Evolutionary conservation across 352 stramenopile species (phyloP).

Genomic region (Blastocystis sp.): DNA sequence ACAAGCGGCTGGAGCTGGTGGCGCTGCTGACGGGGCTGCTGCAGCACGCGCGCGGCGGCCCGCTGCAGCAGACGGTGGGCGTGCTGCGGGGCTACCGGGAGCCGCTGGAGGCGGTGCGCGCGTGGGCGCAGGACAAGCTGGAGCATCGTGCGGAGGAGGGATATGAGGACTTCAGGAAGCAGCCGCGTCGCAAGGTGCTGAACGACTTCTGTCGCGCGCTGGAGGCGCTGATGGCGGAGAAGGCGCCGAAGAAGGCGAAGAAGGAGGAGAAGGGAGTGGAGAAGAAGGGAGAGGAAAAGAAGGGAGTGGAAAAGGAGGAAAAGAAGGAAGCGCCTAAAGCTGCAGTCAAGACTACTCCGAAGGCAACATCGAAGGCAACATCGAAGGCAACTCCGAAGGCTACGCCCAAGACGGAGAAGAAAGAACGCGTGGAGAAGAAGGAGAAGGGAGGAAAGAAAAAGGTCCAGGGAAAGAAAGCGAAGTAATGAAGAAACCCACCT

Average conservation of each 20-base stretch:
- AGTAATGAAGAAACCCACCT: not conserved
- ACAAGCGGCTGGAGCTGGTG: slow-evolving; percentile 21
- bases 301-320: slow-evolving; percentile 80
- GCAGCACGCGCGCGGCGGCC: not conserved
- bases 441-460: slow-evolving; percentile 58
- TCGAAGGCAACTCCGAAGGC: too few species aligned
- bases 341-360: too few species aligned
- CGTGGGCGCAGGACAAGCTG: slow-evolving; percentile 7
- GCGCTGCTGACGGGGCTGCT: not conserved
- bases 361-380: too few species aligned
- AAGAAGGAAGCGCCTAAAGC: slow-evolving; percentile 74
- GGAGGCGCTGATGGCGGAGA: not conserved
- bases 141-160: slow-evolving; percentile 24
- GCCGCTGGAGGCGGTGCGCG: not conserved
- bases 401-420: too few species aligned
- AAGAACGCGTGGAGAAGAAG: slow-evolving; percentile 65
- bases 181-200: not conserved
- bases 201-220: not conserved
- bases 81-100: not conserved
- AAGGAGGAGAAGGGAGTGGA: slow-evolving; percentile 73
- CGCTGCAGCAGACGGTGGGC: not conserved
- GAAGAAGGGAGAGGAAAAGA: slow-evolving; percentile 76
- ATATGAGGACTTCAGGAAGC: slow-evolving; percentile 5
- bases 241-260: not conserved
- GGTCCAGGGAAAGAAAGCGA: not conserved